Evolutionary conservation across 2,329 filamentous ascomycete species (phyloP).

Genomic region (Microsporum audouinii): DNA sequence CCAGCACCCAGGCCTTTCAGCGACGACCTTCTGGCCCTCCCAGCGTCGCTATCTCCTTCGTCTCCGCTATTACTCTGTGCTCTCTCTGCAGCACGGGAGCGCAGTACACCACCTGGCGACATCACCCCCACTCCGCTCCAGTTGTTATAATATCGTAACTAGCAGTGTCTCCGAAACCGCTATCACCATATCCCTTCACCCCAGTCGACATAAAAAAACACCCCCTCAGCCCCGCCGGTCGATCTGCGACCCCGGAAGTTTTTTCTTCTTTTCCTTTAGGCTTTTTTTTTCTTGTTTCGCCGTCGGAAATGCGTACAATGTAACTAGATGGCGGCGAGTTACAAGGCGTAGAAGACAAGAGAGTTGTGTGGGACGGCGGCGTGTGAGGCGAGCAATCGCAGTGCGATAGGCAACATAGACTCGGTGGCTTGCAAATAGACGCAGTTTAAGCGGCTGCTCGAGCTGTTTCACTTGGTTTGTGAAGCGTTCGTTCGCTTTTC

Average conservation of each 20-base stretch:
- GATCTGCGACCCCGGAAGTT: not conserved
- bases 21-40: not conserved
- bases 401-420: not conserved
- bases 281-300: not conserved
- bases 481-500: not conserved
- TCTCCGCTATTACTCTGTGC: not conserved
- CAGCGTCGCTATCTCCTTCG: not conserved
- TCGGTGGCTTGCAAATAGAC: not conserved
- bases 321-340: not conserved
- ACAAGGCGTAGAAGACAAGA: not conserved
- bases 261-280: not conserved
- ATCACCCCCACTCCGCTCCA: not conserved
- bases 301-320: not conserved
- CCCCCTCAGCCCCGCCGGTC: not conserved
- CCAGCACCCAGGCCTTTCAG: not conserved
- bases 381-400: not conserved
- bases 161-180: conserved; percentile 13
- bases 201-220: not conserved
- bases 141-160: not conserved
- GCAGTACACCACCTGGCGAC: not conserved
- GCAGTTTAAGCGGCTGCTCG: not conserved
- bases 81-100: not conserved
- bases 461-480: not conserved
- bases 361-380: not conserved
- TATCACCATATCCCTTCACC: conserved; percentile 10